A percentile compares a stretch with the other conserved stretches of the same genome.
These are phyloP conservation scores for Camellia lanceoleosa DNA, from an alignment of 148 eudicot species.

Conservation along the genomic window DNA sequence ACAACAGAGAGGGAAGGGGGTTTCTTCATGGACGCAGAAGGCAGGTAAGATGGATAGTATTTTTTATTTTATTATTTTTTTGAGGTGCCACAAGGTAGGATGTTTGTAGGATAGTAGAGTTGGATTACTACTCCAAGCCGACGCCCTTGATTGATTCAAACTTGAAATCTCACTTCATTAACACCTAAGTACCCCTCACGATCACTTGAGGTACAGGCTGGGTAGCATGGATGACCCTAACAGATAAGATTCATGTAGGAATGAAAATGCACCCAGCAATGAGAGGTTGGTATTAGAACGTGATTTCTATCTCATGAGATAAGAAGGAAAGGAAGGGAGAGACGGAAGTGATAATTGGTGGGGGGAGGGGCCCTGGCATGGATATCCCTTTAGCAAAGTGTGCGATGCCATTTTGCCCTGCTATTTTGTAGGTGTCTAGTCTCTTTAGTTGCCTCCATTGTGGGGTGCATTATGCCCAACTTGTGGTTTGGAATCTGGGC, in stretches of 20 bases:
- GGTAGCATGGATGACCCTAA: not conserved
- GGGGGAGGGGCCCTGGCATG: conserved; percentile 16
- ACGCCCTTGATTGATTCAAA: no score
- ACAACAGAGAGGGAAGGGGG: no score
- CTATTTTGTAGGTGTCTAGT: conserved; percentile 24
- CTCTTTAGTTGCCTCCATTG: conserved; percentile 21
- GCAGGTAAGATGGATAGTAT: no score
- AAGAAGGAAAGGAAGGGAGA: not conserved
- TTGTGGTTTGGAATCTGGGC: conserved; percentile 2
- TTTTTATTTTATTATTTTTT: no score
- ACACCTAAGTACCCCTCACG: no score
- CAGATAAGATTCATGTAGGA: conserved; percentile 15
- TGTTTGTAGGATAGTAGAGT: no score
- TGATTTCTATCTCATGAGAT: conserved; percentile 17
- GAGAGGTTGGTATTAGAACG: not conserved
- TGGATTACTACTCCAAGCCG: no score
- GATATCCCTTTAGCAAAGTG: conserved; percentile 14
- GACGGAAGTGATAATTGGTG: conserved; percentile 7
- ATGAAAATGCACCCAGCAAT: conserved; percentile 18
- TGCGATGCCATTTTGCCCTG: conserved; percentile 9
- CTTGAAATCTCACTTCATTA: no score
- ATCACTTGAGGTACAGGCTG: not conserved
- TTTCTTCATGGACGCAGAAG: no score
- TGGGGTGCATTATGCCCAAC: conserved; percentile 9
- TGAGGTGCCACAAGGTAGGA: no score